Evolutionary conservation across 495 filamentous ascomycete genomes (phyloP), one percentile per base, ranked within the genome.

Genomic region (Trichoderma reesei): DNA sequence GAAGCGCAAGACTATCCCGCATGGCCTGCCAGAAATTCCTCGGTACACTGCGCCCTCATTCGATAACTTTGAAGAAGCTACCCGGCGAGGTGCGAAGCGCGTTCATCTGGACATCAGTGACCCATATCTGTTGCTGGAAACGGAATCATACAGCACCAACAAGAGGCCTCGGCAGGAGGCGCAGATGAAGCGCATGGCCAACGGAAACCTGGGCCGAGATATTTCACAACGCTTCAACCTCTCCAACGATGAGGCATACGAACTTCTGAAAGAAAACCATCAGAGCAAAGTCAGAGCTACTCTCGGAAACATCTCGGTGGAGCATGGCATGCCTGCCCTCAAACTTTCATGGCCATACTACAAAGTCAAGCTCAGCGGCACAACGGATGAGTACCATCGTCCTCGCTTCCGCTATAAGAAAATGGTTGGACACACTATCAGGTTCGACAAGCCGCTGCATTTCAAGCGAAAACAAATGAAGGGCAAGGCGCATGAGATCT

Each of bases 281-380:
- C 90, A 95, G 76, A 93, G 88, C 80, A 96, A 95, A 75, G 88
- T 99, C 67, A 87, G 94, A 46, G 93, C 91, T 59, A 95, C 89
- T 0, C 80, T 99, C 62, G 90, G 91, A 7, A 90, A 89, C 67
- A 78, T 95, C 39, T 82, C 85, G 20, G 84, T 99, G 36, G 94
- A 98, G 75, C 94, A 99, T 74, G 88, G 87, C 73, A 79, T 96
- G 80, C 91, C 94, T 16, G 94, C 94, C 18, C 78, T 93, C 65
- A 89, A 91, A 67, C 77, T 99, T 37, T 88, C 94, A 66, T 97
- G 90, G 83, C 94, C 94, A 60, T 96, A 88, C 75, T 99, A 98
- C 77, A 88, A 87, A 71, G 88, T 91, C 11, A 91, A 90, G 68
- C 79, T 97, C 41, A 80, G 82, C 34, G 90, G 87, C 20, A 82